Evolutionary conservation across 129 eudicot species (phyloP).

Genomic region (Deinandra increscens): DNA sequence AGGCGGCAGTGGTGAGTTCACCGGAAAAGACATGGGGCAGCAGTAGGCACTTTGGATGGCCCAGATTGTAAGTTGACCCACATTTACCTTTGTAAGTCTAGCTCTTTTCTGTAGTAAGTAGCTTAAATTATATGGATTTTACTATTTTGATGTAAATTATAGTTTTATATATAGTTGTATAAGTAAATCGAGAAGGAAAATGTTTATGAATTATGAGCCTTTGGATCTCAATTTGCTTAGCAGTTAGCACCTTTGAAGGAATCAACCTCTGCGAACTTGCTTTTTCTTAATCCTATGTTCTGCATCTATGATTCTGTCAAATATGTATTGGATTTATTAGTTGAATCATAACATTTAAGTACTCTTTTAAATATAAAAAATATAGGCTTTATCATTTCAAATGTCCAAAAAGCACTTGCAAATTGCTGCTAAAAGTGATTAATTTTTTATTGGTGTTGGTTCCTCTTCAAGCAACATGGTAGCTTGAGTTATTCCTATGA

Average conservation of each 20-base stretch:
- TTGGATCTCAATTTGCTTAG: slow-evolving; percentile 38
- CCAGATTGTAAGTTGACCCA: slow-evolving; percentile 13
- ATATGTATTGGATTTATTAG: too few relatives aligned
- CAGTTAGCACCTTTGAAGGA: too few relatives aligned
- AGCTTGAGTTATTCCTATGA: too few relatives aligned
- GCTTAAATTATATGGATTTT: too few relatives aligned
- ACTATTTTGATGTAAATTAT: slow-evolving; percentile 27
- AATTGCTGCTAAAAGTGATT: too few relatives aligned
- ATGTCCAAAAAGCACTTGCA: too few relatives aligned
- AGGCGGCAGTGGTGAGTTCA: slow-evolving; percentile 45
- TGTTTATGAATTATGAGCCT: slow-evolving; percentile 23
- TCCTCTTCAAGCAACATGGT: too few relatives aligned
- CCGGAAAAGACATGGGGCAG: slow-evolving; percentile 52
- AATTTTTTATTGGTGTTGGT: too few relatives aligned
- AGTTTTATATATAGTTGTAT: slow-evolving; percentile 32
- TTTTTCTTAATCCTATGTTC: slow-evolving; percentile 16
- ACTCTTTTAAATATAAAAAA: too few relatives aligned
- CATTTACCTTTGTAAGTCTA: slow-evolving; percentile 20
- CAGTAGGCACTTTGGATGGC: slow-evolving; percentile 25
- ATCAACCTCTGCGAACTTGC: too few relatives aligned
- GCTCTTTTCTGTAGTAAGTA: background rate
- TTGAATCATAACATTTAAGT: too few relatives aligned
- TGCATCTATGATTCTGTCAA: slow-evolving; percentile 29
- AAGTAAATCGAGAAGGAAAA: slow-evolving; percentile 27
- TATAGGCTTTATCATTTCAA: too few relatives aligned